Conservation (phyloP, 371 early-diverging fungal species). For the Thermomucor indicae-seudaticae region DNA sequence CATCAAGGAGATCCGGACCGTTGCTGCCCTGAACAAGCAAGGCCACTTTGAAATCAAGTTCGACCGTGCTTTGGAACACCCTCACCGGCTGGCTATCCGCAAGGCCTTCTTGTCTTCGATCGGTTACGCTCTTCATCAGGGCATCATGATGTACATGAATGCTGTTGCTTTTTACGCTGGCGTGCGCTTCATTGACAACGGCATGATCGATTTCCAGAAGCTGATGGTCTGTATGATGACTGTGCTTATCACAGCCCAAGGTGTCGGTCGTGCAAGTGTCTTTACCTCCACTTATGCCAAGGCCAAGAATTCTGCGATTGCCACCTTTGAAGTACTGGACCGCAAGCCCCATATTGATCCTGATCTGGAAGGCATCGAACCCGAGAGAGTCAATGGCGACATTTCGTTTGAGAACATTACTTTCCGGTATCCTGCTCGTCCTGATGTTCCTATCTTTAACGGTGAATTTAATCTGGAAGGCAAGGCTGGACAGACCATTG, state of each 20-base stretch:
- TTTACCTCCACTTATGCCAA: conserved; percentile 62
- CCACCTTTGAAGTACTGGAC: conserved; percentile 74
- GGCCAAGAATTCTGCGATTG: conserved; percentile 80
- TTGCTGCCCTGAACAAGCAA: conserved; percentile 82
- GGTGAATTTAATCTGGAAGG: conserved; percentile 70
- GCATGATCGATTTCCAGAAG: conserved; percentile 21
- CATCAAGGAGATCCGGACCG: conserved; percentile 85
- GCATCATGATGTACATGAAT: conserved; percentile 62
- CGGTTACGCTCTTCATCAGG: conserved; percentile 69
- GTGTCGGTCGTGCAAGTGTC: conserved; percentile 58
- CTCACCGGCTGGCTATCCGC: conserved; percentile 58
- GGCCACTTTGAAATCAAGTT: conserved; percentile 58
- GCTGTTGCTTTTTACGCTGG: conserved; percentile 61
- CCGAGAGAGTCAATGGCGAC: conserved; percentile 48
- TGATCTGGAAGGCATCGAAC: conserved; percentile 53
- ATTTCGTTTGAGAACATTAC: conserved; percentile 55
- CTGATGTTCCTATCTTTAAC: conserved; percentile 71
- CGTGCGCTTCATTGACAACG: conserved; percentile 36
- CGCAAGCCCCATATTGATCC: conserved; percentile 70
- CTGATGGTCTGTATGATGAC: conserved; percentile 70
- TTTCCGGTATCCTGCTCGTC: conserved; percentile 77
- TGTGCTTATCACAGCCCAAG: conserved; percentile 72
- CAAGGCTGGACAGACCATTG: conserved; percentile 75
- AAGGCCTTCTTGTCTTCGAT: conserved; percentile 54
- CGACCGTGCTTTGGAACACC: conserved; percentile 51